These are phyloP conservation scores for Anisodus acutangulus DNA, from an alignment of 257 asterid genomes.

Conservation along the genomic window DNA sequence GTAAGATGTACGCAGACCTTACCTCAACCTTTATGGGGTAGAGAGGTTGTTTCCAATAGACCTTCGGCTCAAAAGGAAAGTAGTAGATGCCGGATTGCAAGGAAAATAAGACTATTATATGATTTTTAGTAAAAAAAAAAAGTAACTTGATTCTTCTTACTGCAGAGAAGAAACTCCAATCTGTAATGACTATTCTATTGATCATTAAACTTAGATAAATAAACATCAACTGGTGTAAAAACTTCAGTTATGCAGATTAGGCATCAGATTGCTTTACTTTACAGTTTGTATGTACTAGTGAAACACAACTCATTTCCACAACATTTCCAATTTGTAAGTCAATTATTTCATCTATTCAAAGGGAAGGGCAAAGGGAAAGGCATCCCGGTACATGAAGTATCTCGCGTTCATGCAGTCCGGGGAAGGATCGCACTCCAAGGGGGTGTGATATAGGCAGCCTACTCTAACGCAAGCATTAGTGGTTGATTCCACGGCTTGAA, in stretches of 20 bases:
- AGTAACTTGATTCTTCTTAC: not conserved
- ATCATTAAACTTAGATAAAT: not conserved
- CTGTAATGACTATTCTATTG: not conserved
- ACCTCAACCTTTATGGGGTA: too few species aligned
- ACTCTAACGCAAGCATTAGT: too few species aligned
- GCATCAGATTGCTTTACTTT: not conserved
- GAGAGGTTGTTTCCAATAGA: too few species aligned
- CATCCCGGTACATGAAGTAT: too few species aligned
- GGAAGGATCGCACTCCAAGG: too few species aligned
- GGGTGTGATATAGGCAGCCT: too few species aligned
- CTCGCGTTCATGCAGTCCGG: too few species aligned
- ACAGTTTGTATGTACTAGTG: not conserved
- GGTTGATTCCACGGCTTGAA: too few species aligned
- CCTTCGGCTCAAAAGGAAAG: too few species aligned
- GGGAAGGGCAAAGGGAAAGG: too few species aligned
- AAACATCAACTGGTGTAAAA: not conserved
- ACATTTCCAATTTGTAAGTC: not conserved
- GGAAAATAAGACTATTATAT: not conserved
- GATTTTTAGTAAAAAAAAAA: not conserved
- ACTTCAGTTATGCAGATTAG: not conserved
- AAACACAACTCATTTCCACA: not conserved
- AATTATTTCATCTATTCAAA: not conserved
- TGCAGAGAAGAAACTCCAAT: not conserved
- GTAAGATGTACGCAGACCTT: too few species aligned
- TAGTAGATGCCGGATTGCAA: too few species aligned